Percentiles rank a stretch among this genome's conserved stretches.
Conservation (phyloP, 768 basidiomycete genomes). For the Termitomyces sp. region DNA sequence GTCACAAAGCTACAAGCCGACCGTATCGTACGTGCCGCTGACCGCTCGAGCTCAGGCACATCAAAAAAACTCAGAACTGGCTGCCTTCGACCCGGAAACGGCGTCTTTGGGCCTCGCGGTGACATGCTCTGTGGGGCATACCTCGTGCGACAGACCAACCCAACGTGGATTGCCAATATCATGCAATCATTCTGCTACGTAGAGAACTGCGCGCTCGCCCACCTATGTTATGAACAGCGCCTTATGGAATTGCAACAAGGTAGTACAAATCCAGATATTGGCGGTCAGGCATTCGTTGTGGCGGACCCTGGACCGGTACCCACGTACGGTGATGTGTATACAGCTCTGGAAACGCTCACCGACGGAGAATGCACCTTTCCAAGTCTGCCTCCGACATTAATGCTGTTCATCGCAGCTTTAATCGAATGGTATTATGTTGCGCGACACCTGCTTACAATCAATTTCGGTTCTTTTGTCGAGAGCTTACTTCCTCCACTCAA, state of each 20-base stretch:
- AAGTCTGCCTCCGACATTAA: constrained; percentile 52
- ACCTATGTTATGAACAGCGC: constrained; percentile 70
- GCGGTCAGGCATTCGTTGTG: constrained; percentile 67
- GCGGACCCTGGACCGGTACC: constrained; percentile 62
- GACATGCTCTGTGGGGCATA: constrained; percentile 67
- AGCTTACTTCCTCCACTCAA: constrained; percentile 39
- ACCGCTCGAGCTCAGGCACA: constrained; percentile 25
- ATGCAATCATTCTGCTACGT: constrained; percentile 70
- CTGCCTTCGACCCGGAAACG: constrained; percentile 76
- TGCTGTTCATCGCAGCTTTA: constrained; percentile 60
- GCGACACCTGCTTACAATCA: constrained; percentile 35
- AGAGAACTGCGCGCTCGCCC: constrained; percentile 72
- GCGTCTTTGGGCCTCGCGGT: constrained; percentile 71
- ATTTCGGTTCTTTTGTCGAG: constrained; percentile 27
- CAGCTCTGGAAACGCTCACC: constrained; percentile 49
- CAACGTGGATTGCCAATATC: constrained; percentile 56
- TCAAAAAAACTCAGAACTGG: constrained; percentile 54
- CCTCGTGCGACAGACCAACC: constrained; percentile 55
- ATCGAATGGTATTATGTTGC: constrained; percentile 54
- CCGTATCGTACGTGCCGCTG: constrained; percentile 33
- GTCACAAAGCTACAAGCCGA: constrained; percentile 63
- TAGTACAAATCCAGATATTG: constrained; percentile 54
- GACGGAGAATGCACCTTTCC: constrained; percentile 57
- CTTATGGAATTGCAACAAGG: constrained; percentile 47
- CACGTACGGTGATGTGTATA: constrained; percentile 63